phyloP scores from a whole-genome alignment of 768 basidiomycete genomes.

The Termitomyces sp. region DNA sequence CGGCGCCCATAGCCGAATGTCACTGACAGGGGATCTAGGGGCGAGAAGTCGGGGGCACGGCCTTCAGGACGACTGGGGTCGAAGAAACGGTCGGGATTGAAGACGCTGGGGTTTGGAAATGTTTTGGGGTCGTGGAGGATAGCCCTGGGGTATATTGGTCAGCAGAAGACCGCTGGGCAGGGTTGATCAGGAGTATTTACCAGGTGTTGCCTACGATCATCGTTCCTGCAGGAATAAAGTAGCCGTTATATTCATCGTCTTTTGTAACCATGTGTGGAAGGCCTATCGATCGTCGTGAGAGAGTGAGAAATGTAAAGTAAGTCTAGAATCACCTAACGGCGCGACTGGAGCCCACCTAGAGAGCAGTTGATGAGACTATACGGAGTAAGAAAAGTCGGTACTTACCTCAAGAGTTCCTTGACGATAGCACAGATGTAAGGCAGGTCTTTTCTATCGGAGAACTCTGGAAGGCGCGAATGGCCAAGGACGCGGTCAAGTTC shows the following conservation, averaged over 20 bases:
- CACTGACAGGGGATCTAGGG: constrained; percentile 30
- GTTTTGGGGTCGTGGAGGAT: constrained; percentile 45
- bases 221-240: constrained; percentile 42
- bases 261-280: constrained; percentile 35
- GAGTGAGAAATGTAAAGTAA: not conserved
- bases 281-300: constrained; percentile 15
- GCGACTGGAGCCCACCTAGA: constrained; percentile 29
- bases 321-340: constrained; percentile 20
- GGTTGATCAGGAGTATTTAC: constrained; percentile 16
- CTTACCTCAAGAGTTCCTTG: constrained; percentile 33
- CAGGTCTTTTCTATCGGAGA: constrained; percentile 24
- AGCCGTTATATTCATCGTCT: constrained; percentile 41
- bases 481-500: constrained; percentile 30
- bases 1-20: constrained; percentile 43
- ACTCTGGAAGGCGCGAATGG: constrained; percentile 25
- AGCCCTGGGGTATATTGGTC: constrained; percentile 29
- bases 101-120: constrained; percentile 43
- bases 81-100: constrained; percentile 49
- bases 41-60: constrained; percentile 25
- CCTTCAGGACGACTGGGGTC: constrained; percentile 13
- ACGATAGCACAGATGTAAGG: constrained; percentile 42
- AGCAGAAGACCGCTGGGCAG: not conserved
- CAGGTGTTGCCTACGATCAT: constrained; percentile 41
- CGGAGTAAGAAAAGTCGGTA: not conserved
- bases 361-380: not conserved